Conservation (phyloP, 805 yeast genomes). For the Zygosaccharomyces kombuchaensis region DNA sequence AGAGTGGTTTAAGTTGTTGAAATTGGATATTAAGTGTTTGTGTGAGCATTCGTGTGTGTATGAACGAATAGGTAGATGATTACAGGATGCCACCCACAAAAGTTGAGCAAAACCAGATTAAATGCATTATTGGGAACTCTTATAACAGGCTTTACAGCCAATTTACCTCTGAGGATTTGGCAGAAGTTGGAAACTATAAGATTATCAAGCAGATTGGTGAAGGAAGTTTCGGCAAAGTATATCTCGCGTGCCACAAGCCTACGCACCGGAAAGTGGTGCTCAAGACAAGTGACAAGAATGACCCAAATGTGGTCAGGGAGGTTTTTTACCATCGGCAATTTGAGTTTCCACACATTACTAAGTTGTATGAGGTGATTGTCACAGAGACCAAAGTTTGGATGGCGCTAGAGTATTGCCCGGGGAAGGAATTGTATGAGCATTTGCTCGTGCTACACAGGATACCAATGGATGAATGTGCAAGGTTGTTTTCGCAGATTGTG, state of each 20-base stretch:
- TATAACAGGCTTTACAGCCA: slow-evolving; percentile 55
- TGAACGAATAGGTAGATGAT: background rate
- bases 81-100: slow-evolving; percentile 19
- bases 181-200: slow-evolving; percentile 76
- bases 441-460: slow-evolving; percentile 50
- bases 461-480: slow-evolving; percentile 46
- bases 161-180: slow-evolving; percentile 44
- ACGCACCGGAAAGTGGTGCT: slow-evolving; percentile 77
- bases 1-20: background rate
- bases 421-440: slow-evolving; percentile 68
- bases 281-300: slow-evolving; percentile 71
- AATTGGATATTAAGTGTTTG: background rate
- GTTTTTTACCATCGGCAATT: slow-evolving; percentile 84
- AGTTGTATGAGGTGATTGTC: slow-evolving; percentile 78
- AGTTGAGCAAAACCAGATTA: slow-evolving; percentile 31
- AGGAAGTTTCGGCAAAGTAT: slow-evolving; percentile 91
- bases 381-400: slow-evolving; percentile 80
- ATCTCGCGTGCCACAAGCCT: slow-evolving; percentile 72
- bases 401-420: slow-evolving; percentile 85
- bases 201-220: slow-evolving; percentile 76
- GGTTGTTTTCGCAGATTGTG: slow-evolving; percentile 58
- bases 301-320: slow-evolving; percentile 85
- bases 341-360: slow-evolving; percentile 76
- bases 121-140: slow-evolving; percentile 50
- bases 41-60: background rate